Conservation (phyloP, 1,284 basidiomycete species). For the Cutaneotrichosporon cyanovorans region DNA sequence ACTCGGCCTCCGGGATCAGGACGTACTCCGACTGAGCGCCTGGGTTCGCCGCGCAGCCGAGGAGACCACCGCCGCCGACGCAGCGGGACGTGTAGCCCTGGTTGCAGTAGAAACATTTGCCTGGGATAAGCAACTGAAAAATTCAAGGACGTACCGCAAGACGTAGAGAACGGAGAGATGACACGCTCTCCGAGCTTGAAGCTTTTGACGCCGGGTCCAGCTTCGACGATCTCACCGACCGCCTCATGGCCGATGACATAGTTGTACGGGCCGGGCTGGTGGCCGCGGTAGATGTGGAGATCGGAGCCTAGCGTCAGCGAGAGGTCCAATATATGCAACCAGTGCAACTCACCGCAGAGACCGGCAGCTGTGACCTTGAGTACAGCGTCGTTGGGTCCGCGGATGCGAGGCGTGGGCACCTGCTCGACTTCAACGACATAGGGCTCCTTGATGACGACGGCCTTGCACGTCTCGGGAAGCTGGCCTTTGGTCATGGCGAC, state of each 20-base stretch:
- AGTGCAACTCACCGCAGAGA: slow-evolving; percentile 33
- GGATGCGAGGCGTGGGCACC: slow-evolving; percentile 25
- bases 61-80: slow-evolving; percentile 45
- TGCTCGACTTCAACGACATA: slow-evolving; percentile 29
- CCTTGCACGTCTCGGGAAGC: too few species aligned
- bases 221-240: slow-evolving; percentile 64
- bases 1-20: slow-evolving; percentile 55
- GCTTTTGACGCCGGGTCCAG: slow-evolving; percentile 59
- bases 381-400: slow-evolving; percentile 29
- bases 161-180: slow-evolving; percentile 74
- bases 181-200: slow-evolving; percentile 73
- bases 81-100: slow-evolving; percentile 71
- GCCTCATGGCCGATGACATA: slow-evolving; percentile 65
- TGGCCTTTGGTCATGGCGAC: too few species aligned
- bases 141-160: slow-evolving; percentile 62
- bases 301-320: slow-evolving; percentile 59
- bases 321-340: too few species aligned
- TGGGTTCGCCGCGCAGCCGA: slow-evolving; percentile 54
- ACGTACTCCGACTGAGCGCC: slow-evolving; percentile 85
- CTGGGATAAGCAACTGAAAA: slow-evolving; percentile 13
- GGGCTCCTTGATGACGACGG: slow-evolving; percentile 27
- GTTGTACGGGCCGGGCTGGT: slow-evolving; percentile 31
- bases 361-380: slow-evolving; percentile 31
- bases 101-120: slow-evolving; percentile 54
- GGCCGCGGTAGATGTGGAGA: slow-evolving; percentile 67